Base-by-base conservation (phyloP, 1,284 basidiomycete species). In the Malassezia sp. region DNA sequence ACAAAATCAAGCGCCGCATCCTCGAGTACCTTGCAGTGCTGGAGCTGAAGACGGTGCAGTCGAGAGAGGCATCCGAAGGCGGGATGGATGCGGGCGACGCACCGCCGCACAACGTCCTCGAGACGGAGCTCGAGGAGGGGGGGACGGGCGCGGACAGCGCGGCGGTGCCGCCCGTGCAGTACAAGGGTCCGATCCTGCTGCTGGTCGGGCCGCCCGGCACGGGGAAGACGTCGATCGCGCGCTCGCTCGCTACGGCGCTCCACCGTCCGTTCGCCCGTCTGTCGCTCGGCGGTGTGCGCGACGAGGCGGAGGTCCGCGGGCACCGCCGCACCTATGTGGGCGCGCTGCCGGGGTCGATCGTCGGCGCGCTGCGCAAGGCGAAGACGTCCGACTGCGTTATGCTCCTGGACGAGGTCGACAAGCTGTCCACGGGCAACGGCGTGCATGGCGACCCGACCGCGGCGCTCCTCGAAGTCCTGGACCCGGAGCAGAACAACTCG, bases 131-230 rank as follows among this genome's bases (percentile, higher is more conserved):
- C 47, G 10, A 39, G 47, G 4, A 51, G 45, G 15, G 5, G 15
- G 22, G 22, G 12, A 18, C 31, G 10, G n/a, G 33, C 8, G 32
- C 18, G 3, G 32, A 15, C 14, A 5, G 18, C 14, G 32, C 15
- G 5, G 18, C 20, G 6, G 4, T 2, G 2, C 4, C 18, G 12
- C 15, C 7, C 11, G 54, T 61, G 10, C 49, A 45, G 21, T 59
- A 64, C 47, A 56, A 84, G 59, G 86, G 84, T 0, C 86, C 87
- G 0, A 89, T 90, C 50, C 73, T 90, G 14, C 70, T 89, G 77
- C 82, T 74, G 47, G 79, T 73, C 30, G 54, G 57, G 14, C 68
- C 70, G 11, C 63, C 65, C 7, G 65, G 65, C 18, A 66, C 63
- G 5, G 66, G 66, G 26, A 67, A 70, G 55, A 70, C 66, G 9